Evolutionary conservation across 2,329 filamentous ascomycete genomes (phyloP).

Genomic region (Microdochium bolleyi): DNA sequence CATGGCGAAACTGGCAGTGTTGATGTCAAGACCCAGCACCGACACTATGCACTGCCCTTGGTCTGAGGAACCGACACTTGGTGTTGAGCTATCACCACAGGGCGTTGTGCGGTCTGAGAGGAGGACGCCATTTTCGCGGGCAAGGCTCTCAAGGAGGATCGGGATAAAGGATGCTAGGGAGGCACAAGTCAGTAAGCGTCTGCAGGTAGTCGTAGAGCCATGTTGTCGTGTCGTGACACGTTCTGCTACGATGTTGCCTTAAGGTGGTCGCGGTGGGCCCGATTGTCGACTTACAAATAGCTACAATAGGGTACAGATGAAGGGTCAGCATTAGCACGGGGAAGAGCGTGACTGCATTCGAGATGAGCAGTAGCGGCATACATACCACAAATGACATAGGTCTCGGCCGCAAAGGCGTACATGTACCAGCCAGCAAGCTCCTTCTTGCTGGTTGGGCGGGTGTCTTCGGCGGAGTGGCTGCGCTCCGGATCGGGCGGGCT

Average conservation of each 20-base stretch:
- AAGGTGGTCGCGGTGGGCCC: conserved; percentile 6
- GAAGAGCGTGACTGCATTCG: too few species aligned
- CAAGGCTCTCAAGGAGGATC: conserved; percentile 88
- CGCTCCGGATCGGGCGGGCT: conserved; percentile 23
- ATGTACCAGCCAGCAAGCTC: conserved; percentile 93
- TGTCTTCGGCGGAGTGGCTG: conserved; percentile 77
- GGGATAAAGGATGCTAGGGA: conserved; percentile 80
- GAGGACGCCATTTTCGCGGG: conserved; percentile 84
- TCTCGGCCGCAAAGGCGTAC: conserved; percentile 93
- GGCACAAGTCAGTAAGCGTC: background rate
- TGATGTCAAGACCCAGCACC: conserved; percentile 77
- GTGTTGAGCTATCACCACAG: conserved; percentile 59
- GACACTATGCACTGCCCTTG: conserved; percentile 73
- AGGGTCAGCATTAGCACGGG: too few species aligned
- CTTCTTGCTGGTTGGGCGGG: conserved; percentile 74
- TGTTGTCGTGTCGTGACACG: background rate
- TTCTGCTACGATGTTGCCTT: background rate
- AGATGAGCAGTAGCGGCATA: too few species aligned
- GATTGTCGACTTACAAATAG: conserved; percentile 6
- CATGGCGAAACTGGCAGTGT: conserved; percentile 96
- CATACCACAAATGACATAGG: conserved; percentile 89
- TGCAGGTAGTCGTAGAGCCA: background rate
- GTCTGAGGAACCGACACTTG: conserved; percentile 26
- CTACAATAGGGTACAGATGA: background rate
- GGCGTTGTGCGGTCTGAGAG: conserved; percentile 68